Evolutionary conservation across 2,329 filamentous ascomycete species (phyloP).

Genomic region (Raffaelea deltoideospora): DNA sequence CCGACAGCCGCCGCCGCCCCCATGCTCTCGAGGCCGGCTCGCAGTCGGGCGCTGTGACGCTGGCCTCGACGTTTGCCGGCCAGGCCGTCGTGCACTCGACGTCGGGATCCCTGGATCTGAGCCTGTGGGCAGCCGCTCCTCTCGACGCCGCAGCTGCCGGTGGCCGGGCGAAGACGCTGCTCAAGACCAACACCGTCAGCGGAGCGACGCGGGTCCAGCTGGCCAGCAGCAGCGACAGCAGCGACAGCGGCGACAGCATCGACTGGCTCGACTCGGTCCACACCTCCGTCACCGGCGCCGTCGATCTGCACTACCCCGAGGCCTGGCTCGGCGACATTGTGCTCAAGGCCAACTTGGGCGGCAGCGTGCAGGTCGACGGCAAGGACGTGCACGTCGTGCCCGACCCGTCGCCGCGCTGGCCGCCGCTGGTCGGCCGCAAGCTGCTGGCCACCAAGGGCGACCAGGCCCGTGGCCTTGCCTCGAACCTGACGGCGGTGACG

Average conservation of each 20-base stretch:
- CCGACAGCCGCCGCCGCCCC: no score
- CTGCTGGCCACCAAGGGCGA: conserved; percentile 5
- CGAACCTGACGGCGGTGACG: conserved; percentile 1
- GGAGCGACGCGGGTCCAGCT: conserved; percentile 24
- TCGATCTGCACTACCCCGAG: conserved; percentile 28
- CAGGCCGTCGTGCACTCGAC: conserved; percentile 20
- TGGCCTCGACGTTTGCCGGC: conserved; percentile 23
- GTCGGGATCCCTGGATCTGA: conserved; percentile 24
- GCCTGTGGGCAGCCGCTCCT: conserved; percentile 27
- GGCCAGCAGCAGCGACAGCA: conserved; percentile 25
- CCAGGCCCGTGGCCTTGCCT: neutral
- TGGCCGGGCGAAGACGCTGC: conserved; percentile 5
- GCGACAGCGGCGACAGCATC: no score
- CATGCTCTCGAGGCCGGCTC: conserved; percentile 3
- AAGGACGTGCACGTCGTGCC: conserved; percentile 25
- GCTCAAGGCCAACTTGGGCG: conserved; percentile 22
- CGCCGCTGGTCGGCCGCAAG: neutral
- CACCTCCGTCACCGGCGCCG: conserved; percentile 25
- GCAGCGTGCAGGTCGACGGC: conserved; percentile 23
- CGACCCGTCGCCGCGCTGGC: conserved; percentile 8
- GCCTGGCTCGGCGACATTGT: conserved; percentile 32
- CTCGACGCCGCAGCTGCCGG: neutral
- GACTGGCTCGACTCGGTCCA: conserved; percentile 25
- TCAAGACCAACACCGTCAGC: conserved; percentile 29
- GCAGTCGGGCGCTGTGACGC: conserved; percentile 27